Evolutionary conservation across 345 rosid genomes (phyloP).

Genomic region (Tarenaya hassleriana): DNA sequence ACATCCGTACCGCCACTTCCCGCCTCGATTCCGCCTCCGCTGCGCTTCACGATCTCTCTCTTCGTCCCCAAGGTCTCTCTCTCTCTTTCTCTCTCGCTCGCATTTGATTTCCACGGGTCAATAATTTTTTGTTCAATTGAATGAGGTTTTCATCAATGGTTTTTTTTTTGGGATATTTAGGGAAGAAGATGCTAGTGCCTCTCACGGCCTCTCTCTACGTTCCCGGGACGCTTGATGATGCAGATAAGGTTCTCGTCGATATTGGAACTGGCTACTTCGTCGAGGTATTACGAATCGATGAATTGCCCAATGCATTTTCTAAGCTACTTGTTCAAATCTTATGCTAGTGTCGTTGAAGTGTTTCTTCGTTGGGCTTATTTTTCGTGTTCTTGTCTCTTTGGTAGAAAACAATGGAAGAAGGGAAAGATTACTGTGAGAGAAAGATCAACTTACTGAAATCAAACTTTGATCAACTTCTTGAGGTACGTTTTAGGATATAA

Average conservation of each 20-base stretch:
- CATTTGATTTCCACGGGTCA: background rate
- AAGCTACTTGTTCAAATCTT: background rate
- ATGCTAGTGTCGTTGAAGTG: conserved; percentile 4
- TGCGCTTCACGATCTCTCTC: conserved; percentile 81
- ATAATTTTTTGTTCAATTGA: background rate
- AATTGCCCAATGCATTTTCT: background rate
- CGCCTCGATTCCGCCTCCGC: conserved; percentile 74
- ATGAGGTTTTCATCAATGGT: background rate
- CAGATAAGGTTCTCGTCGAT: conserved; percentile 77
- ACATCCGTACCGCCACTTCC: conserved; percentile 83
- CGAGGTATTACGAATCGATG: conserved; percentile 40
- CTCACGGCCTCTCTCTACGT: conserved; percentile 92
- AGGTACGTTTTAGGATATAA: conserved; percentile 41
- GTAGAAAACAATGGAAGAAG: conserved; percentile 88
- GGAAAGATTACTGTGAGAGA: conserved; percentile 89
- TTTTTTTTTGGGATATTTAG: conserved; percentile 20
- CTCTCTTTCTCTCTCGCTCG: background rate
- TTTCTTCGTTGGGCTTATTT: background rate
- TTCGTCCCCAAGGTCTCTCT: conserved; percentile 52
- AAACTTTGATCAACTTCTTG: conserved; percentile 88
- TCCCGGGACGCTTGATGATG: conserved; percentile 77
- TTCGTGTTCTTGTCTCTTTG: conserved; percentile 4
- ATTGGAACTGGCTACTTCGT: conserved; percentile 98
- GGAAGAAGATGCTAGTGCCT: conserved; percentile 83
- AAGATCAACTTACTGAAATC: conserved; percentile 89